Evolutionary conservation across 805 yeast species (phyloP), one percentile per base, ranked within the genome.

Genomic region (Starmerella tilneyi): DNA sequence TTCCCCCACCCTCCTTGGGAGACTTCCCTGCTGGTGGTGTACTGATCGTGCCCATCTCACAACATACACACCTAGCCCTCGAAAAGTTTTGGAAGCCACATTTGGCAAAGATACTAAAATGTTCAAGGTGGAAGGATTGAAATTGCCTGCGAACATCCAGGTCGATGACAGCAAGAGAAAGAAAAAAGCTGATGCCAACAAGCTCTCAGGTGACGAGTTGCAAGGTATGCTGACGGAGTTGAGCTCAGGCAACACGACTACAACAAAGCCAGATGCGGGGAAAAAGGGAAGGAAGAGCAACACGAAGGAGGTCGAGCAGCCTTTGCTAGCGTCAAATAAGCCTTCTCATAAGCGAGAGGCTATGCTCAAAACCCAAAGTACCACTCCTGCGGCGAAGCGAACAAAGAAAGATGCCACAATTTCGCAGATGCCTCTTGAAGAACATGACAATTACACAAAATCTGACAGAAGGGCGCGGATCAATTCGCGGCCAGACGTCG

Each of bases 71-170:
- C 40, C 40, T 36, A 11, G 30, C 38, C 38, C 38, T 34, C 38
- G 28, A 34, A 34, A 34, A 34, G 38, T 34, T 34, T 34, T 12
- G 27, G 27, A 24, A 24, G 11, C 27, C 27, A 9, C 11, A 24
- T 11, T 11, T 24, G 27, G 27, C 11, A 24, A 24, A 8, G 11
- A 24, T 13, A 21, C 7, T 6, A 5, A 12, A 8, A 52, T 52
- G 55, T 52, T 52, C 33, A 49, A 53, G 31, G 42, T 52, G 9
- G 41, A 38, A n/a, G 50, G 53, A 23, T 36, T 51, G 36, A 51
- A 47, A 21, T 27, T 53, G 22, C 55, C 55, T 3, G 5, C 32
- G 12, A 28, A 41, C 26, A 46, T 49, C n/a, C 17, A 38, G 24
- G 52, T 42, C 2, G 32, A 41, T 11, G 53, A 45, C 20, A 40